Conservation (phyloP, 1,139 yeast genomes). For the Spathaspora jeffriesii region DNA sequence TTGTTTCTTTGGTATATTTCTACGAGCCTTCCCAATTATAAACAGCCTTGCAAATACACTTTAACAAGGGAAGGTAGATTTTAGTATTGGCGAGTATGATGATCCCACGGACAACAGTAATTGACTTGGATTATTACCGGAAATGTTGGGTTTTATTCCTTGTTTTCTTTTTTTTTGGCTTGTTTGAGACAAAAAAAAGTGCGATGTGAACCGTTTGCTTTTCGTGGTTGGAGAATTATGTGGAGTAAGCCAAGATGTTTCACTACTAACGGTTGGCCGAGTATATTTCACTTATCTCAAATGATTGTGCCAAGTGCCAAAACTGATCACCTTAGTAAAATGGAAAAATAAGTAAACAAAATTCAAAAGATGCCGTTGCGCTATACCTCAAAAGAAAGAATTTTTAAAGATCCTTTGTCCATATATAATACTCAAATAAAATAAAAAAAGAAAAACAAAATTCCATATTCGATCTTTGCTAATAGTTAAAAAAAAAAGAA, state of each 20-base stretch:
- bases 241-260: neutral
- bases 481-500: constrained; percentile 1
- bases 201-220: constrained; percentile 3
- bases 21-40: neutral
- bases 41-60: neutral
- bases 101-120: neutral
- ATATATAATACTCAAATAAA: constrained; percentile 1
- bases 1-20: neutral
- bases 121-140: neutral
- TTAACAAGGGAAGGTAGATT: neutral
- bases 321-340: neutral
- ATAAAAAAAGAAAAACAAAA: constrained; percentile 1
- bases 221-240: neutral
- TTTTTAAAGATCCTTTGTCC: constrained; percentile 2
- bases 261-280: neutral
- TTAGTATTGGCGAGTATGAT: neutral
- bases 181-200: constrained; percentile 1
- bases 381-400: constrained; percentile 1
- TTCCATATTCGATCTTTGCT: constrained; percentile 3
- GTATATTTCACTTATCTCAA: neutral
- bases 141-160: constrained; percentile 2
- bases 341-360: neutral
- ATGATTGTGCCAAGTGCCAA: constrained; percentile 1
- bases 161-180: constrained; percentile 1
- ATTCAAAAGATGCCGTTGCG: neutral